These are phyloP conservation scores for Bipolaris oryzae DNA, from an alignment of 2,329 filamentous ascomycete genomes.

Conservation along the genomic window DNA sequence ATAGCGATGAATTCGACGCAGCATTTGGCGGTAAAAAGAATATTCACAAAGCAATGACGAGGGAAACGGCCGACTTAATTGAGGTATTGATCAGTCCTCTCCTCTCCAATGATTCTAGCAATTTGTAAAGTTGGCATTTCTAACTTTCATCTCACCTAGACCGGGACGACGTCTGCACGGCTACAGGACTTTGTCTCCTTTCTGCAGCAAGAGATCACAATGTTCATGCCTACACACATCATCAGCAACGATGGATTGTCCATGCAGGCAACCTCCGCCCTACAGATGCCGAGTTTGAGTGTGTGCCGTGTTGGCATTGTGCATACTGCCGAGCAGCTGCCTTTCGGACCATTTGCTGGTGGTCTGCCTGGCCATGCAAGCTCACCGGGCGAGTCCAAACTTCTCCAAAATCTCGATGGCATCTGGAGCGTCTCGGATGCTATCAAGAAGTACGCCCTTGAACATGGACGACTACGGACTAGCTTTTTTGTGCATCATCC, in stretches of 20 bases:
- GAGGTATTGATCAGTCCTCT: background rate
- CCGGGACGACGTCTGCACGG: background rate
- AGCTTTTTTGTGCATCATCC: background rate
- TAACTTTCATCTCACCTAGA: background rate
- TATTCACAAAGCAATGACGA: background rate
- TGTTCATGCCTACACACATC: background rate
- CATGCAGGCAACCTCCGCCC: background rate
- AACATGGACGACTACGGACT: background rate
- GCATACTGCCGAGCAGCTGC: conserved; percentile 11
- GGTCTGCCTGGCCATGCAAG: conserved; percentile 6
- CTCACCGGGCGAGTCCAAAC: background rate
- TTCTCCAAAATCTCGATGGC: background rate
- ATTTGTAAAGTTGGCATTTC: background rate
- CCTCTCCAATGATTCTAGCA: too few species aligned
- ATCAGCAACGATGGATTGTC: background rate
- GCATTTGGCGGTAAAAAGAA: background rate
- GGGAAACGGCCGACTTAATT: background rate
- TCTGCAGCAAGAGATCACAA: background rate
- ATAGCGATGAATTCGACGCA: background rate
- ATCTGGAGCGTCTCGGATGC: background rate
- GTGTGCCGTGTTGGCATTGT: conserved; percentile 2
- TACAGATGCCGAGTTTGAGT: background rate
- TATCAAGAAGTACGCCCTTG: background rate
- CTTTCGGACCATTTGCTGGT: conserved; percentile 8
- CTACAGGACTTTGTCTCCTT: background rate